phyloP scores from a whole-genome alignment of 768 basidiomycete species.

The Pisolithus tinctorius region DNA sequence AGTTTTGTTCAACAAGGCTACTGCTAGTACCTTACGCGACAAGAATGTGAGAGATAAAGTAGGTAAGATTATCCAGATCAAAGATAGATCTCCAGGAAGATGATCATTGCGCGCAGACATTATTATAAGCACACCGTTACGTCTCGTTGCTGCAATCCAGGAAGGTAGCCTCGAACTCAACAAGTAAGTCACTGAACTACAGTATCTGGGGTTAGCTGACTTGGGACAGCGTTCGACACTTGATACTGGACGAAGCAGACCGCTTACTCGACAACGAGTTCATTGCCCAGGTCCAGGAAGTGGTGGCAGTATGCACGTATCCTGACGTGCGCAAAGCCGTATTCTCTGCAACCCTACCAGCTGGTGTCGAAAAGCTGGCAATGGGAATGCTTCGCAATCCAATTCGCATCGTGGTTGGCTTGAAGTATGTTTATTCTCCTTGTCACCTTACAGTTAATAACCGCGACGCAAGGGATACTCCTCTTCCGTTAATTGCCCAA shows the following conservation, averaged over 20 bases:
- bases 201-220: constrained; percentile 4
- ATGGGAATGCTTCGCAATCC: constrained; percentile 81
- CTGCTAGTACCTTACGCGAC: constrained; percentile 73
- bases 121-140: constrained; percentile 87
- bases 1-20: constrained; percentile 83
- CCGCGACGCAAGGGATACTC: constrained; percentile 69
- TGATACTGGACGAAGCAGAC: constrained; percentile 88
- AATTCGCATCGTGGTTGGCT: constrained; percentile 90
- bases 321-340: constrained; percentile 74
- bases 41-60: constrained; percentile 70
- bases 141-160: constrained; percentile 76
- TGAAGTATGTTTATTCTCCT: constrained; percentile 60
- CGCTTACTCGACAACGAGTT: constrained; percentile 89
- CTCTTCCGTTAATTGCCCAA: constrained; percentile 85
- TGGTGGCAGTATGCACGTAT: constrained; percentile 70
- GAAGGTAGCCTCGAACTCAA: constrained; percentile 56
- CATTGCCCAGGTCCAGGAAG: constrained; percentile 80
- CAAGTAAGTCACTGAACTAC: constrained; percentile 48
- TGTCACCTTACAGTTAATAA: neutral
- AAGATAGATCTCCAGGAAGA: neutral
- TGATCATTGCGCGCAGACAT: constrained; percentile 51
- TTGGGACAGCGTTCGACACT: constrained; percentile 63
- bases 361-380: constrained; percentile 79
- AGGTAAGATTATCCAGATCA: constrained; percentile 40
- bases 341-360: constrained; percentile 92